Conservation (phyloP, 495 filamentous ascomycete species). For the Haplographium delicatum region DNA sequence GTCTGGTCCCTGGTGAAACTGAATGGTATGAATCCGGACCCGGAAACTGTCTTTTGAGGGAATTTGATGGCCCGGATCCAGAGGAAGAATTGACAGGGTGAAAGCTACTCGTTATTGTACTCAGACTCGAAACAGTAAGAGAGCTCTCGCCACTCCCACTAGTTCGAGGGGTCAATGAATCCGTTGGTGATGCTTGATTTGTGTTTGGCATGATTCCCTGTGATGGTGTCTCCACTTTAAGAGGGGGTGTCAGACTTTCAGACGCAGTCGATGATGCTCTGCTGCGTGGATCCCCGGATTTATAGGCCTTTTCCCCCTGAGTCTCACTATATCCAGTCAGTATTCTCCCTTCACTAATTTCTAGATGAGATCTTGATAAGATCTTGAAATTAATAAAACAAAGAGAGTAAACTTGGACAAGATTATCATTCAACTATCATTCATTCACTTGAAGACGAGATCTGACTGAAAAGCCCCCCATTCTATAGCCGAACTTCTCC, state of each 20-base stretch:
- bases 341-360: background rate
- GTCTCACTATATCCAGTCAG: constrained; percentile 20
- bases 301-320: constrained; percentile 22
- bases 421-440: no score
- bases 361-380: no score
- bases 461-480: no score
- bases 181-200: constrained; percentile 11
- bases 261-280: constrained; percentile 22
- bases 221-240: constrained; percentile 17
- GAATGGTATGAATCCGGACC: constrained; percentile 4
- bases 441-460: no score
- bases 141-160: constrained; percentile 17
- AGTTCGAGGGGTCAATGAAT: constrained; percentile 15
- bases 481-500: no score
- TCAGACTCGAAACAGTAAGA: constrained; percentile 14
- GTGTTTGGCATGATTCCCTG: background rate
- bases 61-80: background rate
- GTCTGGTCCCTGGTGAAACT: constrained; percentile 6
- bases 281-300: constrained; percentile 18
- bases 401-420: no score
- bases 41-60: constrained; percentile 13
- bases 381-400: no score
- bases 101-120: constrained; percentile 13
- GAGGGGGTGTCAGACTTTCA: constrained; percentile 14
- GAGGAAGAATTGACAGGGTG: constrained; percentile 9